Evolutionary conservation across 1,284 basidiomycete species (phyloP), one percentile per base, ranked within the genome.

Genomic region (Sphagnurus paluster): DNA sequence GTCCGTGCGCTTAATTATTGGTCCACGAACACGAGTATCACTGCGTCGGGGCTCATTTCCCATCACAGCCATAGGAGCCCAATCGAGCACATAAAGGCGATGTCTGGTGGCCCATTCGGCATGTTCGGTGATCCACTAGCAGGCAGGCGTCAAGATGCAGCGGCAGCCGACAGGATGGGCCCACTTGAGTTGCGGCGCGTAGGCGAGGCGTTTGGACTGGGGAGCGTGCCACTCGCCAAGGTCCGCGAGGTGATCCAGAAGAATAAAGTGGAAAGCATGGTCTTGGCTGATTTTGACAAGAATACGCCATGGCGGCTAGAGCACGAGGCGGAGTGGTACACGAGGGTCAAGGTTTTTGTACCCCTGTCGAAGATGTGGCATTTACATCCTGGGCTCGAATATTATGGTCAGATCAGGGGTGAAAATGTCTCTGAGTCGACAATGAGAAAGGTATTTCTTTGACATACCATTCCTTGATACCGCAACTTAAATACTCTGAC

Each of bases 321-420:
- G 19, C 39, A 43, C 17, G 49, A 48, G 32, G 39, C 41, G 7
- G 39, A 29, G 1, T 42, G 54, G 50, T 50, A 50, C 38, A 38
- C 43, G 34, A 10, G 36, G 9, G 42, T 47, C n/a, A 48, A 56
- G 37, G 49, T 46, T 2, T 57, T 54, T 44, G 37, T 62, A 13
- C 57, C 59, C 8, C 56, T 54, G 21, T 17, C 39, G 4, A 42
- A 47, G 21, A 32, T 62, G 14, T 42, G 53, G 37, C 33, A 42
- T 6, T 39, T 49, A n/a, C 61, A 62, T 50, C 41, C 50, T 26
- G 58, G 53, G 16, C 55, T 60, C 28, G 48, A 55, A 25, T 46
- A 42, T n/a, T 51, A 48, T 23, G 35, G 36, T 11, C 8, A 44
- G 24, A 44, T 47, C 6, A 25, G 36, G n/a, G 25, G 40, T 13